Conservation (phyloP, 495 filamentous ascomycete genomes). For the Penicillium cinerascens region DNA sequence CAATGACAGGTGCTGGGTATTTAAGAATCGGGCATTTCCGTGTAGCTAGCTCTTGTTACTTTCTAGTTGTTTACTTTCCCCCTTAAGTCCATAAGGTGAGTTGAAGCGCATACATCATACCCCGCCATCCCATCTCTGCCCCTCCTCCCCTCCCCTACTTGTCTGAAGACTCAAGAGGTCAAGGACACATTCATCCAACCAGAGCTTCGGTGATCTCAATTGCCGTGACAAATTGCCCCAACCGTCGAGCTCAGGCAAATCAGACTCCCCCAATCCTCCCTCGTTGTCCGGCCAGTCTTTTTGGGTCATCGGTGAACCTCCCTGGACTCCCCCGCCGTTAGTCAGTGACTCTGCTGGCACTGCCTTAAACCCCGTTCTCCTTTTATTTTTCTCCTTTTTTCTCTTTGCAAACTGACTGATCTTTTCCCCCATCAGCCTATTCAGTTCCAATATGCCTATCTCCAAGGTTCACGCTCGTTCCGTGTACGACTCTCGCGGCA, state of each 20-base stretch:
- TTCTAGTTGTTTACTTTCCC: constrained; percentile 16
- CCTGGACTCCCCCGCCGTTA: constrained; percentile 33
- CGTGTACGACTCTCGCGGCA: constrained; percentile 99
- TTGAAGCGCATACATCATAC: constrained; percentile 15
- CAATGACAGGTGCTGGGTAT: constrained; percentile 8
- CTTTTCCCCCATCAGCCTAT: constrained; percentile 22
- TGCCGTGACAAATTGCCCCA: constrained; percentile 24
- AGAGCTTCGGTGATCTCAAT: constrained; percentile 18
- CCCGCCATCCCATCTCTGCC: constrained; percentile 19
- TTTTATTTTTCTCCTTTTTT: constrained; percentile 21
- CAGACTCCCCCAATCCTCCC: constrained; percentile 17
- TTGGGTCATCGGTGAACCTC: constrained; percentile 49
- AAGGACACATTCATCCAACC: constrained; percentile 8
- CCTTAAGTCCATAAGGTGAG: constrained; percentile 18
- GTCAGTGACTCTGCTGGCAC: constrained; percentile 32
- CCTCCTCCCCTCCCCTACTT: constrained; percentile 1
- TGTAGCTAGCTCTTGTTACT: constrained; percentile 5
- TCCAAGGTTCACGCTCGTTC: constrained; percentile 97
- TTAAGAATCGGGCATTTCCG: constrained; percentile 33
- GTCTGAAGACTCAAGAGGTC: constrained; percentile 1
- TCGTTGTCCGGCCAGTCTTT: constrained; percentile 33
- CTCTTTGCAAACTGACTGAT: constrained; percentile 25
- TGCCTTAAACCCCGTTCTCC: constrained; percentile 24
- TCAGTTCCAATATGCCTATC: constrained; percentile 73
- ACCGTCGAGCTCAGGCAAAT: constrained; percentile 21